Base-by-base conservation (phyloP, 2,329 filamentous ascomycete genomes). In the Trichophyton rubrum region DNA sequence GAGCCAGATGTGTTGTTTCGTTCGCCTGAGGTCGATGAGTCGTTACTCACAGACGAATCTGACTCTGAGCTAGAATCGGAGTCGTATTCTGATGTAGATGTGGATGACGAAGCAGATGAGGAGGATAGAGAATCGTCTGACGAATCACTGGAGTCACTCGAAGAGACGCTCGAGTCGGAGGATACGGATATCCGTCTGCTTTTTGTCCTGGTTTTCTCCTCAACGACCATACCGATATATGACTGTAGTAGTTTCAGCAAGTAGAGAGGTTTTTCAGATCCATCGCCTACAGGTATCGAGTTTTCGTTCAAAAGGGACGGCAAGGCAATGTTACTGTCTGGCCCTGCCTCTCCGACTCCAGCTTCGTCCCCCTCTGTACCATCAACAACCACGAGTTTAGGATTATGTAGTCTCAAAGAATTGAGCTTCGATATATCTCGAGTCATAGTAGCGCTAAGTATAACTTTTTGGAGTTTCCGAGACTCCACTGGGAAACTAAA, bases 381-480 rank as follows among this genome's bases (percentile, higher is more conserved):
- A 63, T 91, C 87, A 13, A 96, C 80, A 0, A 90, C 81, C 0
- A 96, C 81, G 55, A 96, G 76, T 62, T 82, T 87, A 2, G 93
- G 92, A 59, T 88, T 80, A 30, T 80, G 78, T 33, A 97, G 78
- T 62, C 82, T 86, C 41, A 97, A 73, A 0, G 84, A 85, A 60
- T 83, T 86, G 20, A 97, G 77, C 62, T 93, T 85, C 40, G 87
- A 88, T 56, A 96, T 77, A 68, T 97, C 90, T 61, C 85, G 82
- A 1, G 91, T 95, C 84, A 97, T 90, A 0, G 92, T 96, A 4
- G 92, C 93, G 71, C 90, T 96, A 2, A 96, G 80, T 59, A 97
- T 82, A 17, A 96, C 80, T 73, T 96, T 97, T 58, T 85, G 84
- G 2, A 93, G 71, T 78, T 66, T 69, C 56, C 66, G 75, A 65